A percentile compares a stretch with the other conserved stretches of the same genome.
phyloP scores from a whole-genome alignment of 2,329 filamentous ascomycete species.

The Phaeomoniella chlamydospora region DNA sequence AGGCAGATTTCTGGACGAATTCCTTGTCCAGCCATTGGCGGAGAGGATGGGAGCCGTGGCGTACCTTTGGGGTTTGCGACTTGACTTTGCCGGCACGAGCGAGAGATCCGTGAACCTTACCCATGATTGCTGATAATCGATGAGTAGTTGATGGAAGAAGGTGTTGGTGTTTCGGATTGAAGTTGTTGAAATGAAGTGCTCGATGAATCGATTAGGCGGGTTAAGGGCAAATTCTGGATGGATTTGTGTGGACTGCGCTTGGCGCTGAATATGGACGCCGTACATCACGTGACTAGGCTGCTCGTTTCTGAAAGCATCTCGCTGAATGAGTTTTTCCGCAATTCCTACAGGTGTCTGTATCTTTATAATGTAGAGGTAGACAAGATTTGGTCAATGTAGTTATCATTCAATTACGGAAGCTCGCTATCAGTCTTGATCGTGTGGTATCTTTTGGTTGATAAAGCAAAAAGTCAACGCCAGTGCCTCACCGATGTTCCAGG shows the following conservation, averaged over 20 bases:
- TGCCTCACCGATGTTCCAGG: no score
- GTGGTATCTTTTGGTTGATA: no score
- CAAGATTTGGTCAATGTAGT: no score
- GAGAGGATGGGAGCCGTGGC: slow-evolving; percentile 20
- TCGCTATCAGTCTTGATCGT: no score
- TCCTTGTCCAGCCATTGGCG: not conserved
- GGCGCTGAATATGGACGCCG: not conserved
- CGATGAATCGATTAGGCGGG: not conserved
- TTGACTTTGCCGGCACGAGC: slow-evolving; percentile 83
- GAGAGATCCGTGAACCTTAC: slow-evolving; percentile 81
- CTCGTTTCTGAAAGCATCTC: no score
- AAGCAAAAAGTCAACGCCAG: no score
- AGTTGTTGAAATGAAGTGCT: not conserved
- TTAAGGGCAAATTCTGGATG: not conserved
- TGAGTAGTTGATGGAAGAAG: not conserved
- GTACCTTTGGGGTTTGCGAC: slow-evolving; percentile 60
- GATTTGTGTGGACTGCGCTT: not conserved
- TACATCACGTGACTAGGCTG: not conserved
- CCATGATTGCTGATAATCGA: slow-evolving; percentile 48
- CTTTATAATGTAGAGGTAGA: no score
- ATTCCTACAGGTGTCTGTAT: no score
- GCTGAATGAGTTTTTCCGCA: no score
- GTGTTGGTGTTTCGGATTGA: not conserved
- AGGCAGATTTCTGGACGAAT: not conserved
- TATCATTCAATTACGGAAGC: no score